phyloP scores from a whole-genome alignment of 257 asterid species.

The Solanum appendiculatum region DNA sequence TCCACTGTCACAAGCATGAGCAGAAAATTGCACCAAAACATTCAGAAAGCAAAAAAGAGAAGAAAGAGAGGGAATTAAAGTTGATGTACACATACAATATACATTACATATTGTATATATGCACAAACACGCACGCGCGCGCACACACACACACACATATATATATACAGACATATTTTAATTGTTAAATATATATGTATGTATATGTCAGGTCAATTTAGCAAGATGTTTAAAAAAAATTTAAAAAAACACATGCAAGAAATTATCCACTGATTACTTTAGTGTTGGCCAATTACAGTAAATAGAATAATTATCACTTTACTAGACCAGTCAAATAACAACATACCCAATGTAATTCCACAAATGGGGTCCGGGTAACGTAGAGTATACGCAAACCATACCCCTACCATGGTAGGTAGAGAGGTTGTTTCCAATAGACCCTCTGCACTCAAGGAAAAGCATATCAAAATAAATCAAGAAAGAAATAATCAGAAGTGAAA shows the following conservation, averaged over 20 bases:
- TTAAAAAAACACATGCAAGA: background rate
- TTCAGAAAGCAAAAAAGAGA: slow-evolving; percentile 1
- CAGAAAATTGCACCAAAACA: slow-evolving; percentile 4
- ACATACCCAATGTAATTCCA: background rate
- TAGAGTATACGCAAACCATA: background rate
- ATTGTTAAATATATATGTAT: background rate
- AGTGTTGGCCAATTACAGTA: background rate
- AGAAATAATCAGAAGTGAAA: background rate
- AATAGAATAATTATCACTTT: background rate
- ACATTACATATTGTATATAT: background rate
- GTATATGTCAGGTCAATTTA: background rate
- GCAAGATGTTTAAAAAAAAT: background rate
- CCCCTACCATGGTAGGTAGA: background rate
- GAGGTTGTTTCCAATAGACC: background rate
- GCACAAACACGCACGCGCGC: background rate
- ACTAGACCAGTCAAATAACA: background rate
- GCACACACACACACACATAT: no score
- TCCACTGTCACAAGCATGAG: slow-evolving; percentile 53
- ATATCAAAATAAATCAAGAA: background rate
- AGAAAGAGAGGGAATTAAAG: background rate
- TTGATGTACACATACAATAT: background rate
- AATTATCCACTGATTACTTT: background rate
- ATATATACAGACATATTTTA: background rate
- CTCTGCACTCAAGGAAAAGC: background rate
- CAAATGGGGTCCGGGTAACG: background rate